Evolutionary conservation across 805 yeast species (phyloP).

Genomic region (Wickerhamiella sorbophila): DNA sequence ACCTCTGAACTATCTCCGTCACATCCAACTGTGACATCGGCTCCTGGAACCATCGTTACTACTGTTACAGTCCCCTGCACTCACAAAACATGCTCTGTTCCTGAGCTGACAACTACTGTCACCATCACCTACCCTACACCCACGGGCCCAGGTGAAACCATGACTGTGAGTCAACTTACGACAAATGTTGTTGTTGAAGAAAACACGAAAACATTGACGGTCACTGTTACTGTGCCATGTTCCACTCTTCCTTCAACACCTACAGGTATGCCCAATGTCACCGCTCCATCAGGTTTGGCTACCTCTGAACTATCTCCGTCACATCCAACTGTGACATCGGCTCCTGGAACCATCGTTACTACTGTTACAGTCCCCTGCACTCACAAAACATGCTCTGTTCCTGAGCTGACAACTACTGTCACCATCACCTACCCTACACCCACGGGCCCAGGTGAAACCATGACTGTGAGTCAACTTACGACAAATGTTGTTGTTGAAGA

Average conservation of each 20-base stretch:
- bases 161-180: background rate
- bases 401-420: too few species aligned
- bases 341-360: constrained; percentile 2
- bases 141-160: background rate
- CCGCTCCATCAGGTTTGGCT: too few species aligned
- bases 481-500: too few species aligned
- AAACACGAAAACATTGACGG: background rate
- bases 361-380: constrained; percentile 11
- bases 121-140: background rate
- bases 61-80: constrained; percentile 8
- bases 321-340: background rate
- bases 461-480: too few species aligned
- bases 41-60: background rate
- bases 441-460: too few species aligned
- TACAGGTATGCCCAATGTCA: too few species aligned
- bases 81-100: background rate
- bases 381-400: too few species aligned
- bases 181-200: background rate
- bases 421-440: too few species aligned
- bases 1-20: too few species aligned
- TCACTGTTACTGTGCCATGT: background rate
- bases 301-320: too few species aligned
- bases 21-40: too few species aligned
- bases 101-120: background rate
- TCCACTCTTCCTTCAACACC: too few species aligned